Conservation (phyloP, 2,329 filamentous ascomycete species). For the Scedosporium apiospermum region DNA sequence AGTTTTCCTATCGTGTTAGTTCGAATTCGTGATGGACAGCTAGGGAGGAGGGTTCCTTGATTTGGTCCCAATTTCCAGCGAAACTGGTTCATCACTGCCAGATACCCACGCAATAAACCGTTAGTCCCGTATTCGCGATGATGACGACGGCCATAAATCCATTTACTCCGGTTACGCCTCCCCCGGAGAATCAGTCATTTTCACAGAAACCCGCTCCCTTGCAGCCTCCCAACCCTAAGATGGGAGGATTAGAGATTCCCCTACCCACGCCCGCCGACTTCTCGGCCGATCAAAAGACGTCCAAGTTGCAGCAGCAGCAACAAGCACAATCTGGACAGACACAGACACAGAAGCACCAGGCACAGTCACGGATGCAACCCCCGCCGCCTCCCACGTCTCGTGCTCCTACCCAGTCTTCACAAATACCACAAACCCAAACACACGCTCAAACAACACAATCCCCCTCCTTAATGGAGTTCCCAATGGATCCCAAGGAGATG, state of each 20-base stretch:
- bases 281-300: not conserved
- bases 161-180: slow-evolving; percentile 28
- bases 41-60: not conserved
- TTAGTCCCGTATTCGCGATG: not conserved
- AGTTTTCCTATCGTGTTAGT: not conserved
- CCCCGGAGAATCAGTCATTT: slow-evolving; percentile 27
- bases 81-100: not conserved
- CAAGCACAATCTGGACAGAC: not conserved
- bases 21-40: not conserved
- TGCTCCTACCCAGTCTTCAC: not conserved
- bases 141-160: slow-evolving; percentile 11
- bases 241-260: slow-evolving; percentile 12
- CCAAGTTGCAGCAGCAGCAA: not conserved
- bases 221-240: slow-evolving; percentile 9
- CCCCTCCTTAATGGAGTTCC: slow-evolving; percentile 5
- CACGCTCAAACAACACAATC: slow-evolving; percentile 7
- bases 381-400: slow-evolving; percentile 1
- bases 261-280: slow-evolving; percentile 9
- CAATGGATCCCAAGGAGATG: slow-evolving; percentile 30
- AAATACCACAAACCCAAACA: not conserved
- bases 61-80: not conserved
- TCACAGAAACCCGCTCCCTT: slow-evolving; percentile 8
- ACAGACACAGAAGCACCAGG: not conserved
- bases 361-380: not conserved
- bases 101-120: not conserved